phyloP scores from a whole-genome alignment of 345 rosid genomes.

The Syzygium grande region DNA sequence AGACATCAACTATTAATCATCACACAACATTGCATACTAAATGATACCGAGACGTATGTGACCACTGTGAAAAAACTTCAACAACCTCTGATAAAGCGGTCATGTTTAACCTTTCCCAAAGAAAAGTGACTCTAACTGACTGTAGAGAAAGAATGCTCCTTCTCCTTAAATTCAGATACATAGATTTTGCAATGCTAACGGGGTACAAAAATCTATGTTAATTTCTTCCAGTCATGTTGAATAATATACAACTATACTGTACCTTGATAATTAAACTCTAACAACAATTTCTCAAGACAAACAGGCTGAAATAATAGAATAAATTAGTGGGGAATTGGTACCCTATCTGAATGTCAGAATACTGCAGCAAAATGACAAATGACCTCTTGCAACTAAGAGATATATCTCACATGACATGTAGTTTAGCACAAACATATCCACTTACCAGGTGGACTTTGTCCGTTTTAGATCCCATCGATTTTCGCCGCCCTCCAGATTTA shows the following conservation, averaged over 20 bases:
- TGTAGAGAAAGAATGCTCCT: neutral
- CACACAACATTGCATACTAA: neutral
- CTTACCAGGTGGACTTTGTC: slow-evolving; percentile 86
- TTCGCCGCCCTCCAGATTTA: slow-evolving; percentile 55
- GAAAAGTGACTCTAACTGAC: neutral
- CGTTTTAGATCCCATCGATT: slow-evolving; percentile 77
- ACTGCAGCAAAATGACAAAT: neutral
- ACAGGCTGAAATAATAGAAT: neutral
- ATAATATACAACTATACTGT: neutral
- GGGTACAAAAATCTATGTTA: neutral
- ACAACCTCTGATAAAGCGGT: neutral
- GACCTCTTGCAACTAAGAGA: neutral
- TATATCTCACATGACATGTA: neutral
- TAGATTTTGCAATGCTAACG: neutral
- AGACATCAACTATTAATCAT: neutral
- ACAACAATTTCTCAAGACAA: neutral
- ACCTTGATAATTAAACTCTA: neutral
- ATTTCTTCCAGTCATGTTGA: neutral
- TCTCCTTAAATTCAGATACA: neutral
- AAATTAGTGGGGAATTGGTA: neutral
- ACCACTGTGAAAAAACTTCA: neutral
- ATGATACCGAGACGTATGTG: neutral
- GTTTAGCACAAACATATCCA: neutral
- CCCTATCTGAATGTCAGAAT: neutral
- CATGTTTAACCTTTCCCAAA: neutral